Evolutionary conservation across 2,329 filamentous ascomycete species (phyloP), one percentile per base, ranked within the genome.

Genomic region (Fusarium musae): DNA sequence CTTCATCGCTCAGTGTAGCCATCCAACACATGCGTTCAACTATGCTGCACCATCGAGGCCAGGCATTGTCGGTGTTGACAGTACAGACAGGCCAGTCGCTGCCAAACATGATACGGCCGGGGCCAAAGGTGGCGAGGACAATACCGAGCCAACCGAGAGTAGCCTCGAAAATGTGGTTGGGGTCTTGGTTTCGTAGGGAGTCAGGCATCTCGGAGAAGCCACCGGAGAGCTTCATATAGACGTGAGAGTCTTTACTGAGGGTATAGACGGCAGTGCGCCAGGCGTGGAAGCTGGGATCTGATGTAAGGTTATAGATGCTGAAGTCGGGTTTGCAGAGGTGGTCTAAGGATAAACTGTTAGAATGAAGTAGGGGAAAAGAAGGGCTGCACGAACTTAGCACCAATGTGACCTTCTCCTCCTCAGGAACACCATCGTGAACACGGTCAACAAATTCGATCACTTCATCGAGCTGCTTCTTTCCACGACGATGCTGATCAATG

Each of bases 1-100:
- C 89, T 43, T 90, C 88, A 21, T 90, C 86, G 4, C 81, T 84
- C 68, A 95, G 80, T 46, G 85, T 85, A 2, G 88, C 89, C 86
- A 92, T 87, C 81, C 87, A 86, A 73, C 95, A 88, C 75, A 93
- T 86, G 72, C 85, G 85, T 70, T 92, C 89, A 23, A 97, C 92
- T 3, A 96, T 85, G 26, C 85, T 85, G 72, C 85, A 89, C 95
- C 95, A 98, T 76, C 92, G 89, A 40, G 84, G 83, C 94, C 95
- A 97, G 37, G 93, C 91, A 28, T 85, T 82, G 53, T 87, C 84
- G 46, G 85, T 86, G 74, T 81, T 77, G 32, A 94, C 84, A 70
- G 94, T 95, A 83, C 94, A 97, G 2, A 98, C 92, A 5, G 96
- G 95, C 96, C 96, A 98, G 82, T 98, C 95, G 73, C 93, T 95